Conservation (phyloP, 2,329 filamentous ascomycete species). For the Rhinocladiella similis region DNA sequence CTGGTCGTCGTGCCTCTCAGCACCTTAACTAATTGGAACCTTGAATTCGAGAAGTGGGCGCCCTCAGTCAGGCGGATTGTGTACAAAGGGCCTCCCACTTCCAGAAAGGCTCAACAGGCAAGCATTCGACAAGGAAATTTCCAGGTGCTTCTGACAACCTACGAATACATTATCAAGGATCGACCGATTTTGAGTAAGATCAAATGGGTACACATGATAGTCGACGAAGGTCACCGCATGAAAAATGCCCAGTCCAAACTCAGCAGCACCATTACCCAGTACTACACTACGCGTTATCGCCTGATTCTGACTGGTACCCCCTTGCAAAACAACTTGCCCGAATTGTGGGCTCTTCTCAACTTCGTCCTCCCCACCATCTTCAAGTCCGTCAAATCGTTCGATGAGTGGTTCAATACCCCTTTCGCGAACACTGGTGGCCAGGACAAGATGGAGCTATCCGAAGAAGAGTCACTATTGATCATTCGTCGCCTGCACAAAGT, state of each 20-base stretch:
- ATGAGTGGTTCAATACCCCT: conserved; percentile 99
- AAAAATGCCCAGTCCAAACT: conserved; percentile 97
- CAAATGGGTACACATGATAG: conserved; percentile 99
- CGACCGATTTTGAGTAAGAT: conserved; percentile 93
- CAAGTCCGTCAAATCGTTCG: conserved; percentile 98
- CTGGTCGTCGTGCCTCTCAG: conserved; percentile 95
- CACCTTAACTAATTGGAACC: conserved; percentile 97
- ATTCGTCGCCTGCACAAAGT: conserved; percentile 99
- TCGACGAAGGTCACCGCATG: conserved; percentile 99
- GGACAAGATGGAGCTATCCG: conserved; percentile 97
- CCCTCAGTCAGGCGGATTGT: conserved; percentile 83
- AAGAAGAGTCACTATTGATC: conserved; percentile 99
- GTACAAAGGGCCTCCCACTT: conserved; percentile 91
- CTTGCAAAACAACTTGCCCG: conserved; percentile 92
- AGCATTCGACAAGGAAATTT: conserved; percentile 93
- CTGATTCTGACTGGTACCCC: conserved; percentile 97
- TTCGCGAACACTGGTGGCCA: conserved; percentile 98
- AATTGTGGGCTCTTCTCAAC: conserved; percentile 97
- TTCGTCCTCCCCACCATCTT: conserved; percentile 98
- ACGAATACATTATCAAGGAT: conserved; percentile 99
- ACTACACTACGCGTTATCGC: conserved; percentile 92
- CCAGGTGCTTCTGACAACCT: conserved; percentile 94
- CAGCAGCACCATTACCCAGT: conserved; percentile 88
- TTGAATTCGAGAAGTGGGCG: conserved; percentile 99
- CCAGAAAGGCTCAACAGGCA: conserved; percentile 86